These are phyloP conservation scores for Fusarium pseudonygamai DNA, from an alignment of 2,329 filamentous ascomycete genomes.

Conservation along the genomic window DNA sequence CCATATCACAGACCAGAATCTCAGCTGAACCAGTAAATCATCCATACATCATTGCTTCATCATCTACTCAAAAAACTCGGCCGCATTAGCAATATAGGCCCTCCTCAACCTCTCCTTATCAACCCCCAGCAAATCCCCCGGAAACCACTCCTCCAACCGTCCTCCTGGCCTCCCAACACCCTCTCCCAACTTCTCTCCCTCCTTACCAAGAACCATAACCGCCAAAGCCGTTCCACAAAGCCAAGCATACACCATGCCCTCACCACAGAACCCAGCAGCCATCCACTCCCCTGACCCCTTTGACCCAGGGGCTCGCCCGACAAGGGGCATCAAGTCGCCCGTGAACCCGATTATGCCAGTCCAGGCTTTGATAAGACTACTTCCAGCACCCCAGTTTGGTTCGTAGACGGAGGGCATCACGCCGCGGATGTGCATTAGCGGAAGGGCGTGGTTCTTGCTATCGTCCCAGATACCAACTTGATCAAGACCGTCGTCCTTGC, in stretches of 20 bases:
- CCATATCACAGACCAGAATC: rapidly evolving
- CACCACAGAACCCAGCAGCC: slow-evolving; percentile 60
- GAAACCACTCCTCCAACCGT: slow-evolving; percentile 53
- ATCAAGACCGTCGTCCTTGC: slow-evolving; percentile 53
- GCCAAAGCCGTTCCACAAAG: slow-evolving; percentile 59
- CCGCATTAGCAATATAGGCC: slow-evolving; percentile 50
- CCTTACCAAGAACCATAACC: slow-evolving; percentile 55
- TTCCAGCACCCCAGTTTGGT: slow-evolving; percentile 47
- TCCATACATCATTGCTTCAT: background rate
- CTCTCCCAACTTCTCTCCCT: slow-evolving; percentile 43
- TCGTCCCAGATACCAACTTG: slow-evolving; percentile 61
- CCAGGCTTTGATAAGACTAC: slow-evolving; percentile 55
- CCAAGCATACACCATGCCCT: slow-evolving; percentile 66
- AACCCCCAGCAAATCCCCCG: slow-evolving; percentile 47
- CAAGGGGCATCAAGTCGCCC: slow-evolving; percentile 60
- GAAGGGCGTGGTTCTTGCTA: slow-evolving; percentile 50
- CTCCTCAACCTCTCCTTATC: slow-evolving; percentile 48
- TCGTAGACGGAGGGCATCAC: slow-evolving; percentile 55
- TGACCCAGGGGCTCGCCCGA: slow-evolving; percentile 55
- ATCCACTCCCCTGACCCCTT: slow-evolving; percentile 57
- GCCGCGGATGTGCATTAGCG: slow-evolving; percentile 52
- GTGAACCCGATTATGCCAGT: slow-evolving; percentile 60
- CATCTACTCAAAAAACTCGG: slow-evolving; percentile 15
- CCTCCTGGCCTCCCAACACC: slow-evolving; percentile 51
- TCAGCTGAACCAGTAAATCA: background rate